Percentiles rank a stretch among this genome's conserved stretches.
These are phyloP conservation scores for Cadophora malorum DNA, from an alignment of 2,329 filamentous ascomycete species.

Conservation along the genomic window DNA sequence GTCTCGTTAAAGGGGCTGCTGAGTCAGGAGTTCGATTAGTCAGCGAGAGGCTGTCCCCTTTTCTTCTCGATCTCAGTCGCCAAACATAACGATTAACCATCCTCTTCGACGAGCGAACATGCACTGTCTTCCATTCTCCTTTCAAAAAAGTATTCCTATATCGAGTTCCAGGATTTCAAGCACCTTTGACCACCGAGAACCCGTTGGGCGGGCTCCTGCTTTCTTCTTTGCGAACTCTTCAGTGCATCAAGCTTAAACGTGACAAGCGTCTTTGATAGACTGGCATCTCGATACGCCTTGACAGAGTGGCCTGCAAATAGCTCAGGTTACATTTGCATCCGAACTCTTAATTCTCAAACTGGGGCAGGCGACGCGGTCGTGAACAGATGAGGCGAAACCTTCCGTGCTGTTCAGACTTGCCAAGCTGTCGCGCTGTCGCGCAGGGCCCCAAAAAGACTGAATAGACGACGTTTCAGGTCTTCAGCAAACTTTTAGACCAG, in stretches of 20 bases:
- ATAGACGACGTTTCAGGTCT: constrained; percentile 17
- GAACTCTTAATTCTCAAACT: constrained; percentile 18
- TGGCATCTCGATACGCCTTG: background rate
- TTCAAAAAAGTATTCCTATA: background rate
- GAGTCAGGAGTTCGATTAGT: background rate
- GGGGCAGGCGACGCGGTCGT: constrained; percentile 8
- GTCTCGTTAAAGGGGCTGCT: background rate
- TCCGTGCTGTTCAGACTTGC: constrained; percentile 25
- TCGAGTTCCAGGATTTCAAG: background rate
- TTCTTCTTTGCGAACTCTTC: background rate
- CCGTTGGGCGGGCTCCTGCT: background rate
- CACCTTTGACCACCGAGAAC: background rate
- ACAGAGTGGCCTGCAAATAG: background rate
- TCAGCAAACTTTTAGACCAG: constrained; percentile 16
- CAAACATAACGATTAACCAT: background rate
- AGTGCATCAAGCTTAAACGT: background rate
- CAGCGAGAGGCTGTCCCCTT: background rate
- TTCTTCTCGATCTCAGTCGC: background rate
- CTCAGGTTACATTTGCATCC: constrained; percentile 18
- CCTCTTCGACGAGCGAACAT: background rate
- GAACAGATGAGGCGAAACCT: constrained; percentile 27
- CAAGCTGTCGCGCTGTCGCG: constrained; percentile 28
- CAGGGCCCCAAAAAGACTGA: constrained; percentile 27
- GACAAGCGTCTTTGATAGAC: background rate
- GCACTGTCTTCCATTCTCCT: background rate